Conservation (phyloP, 495 filamentous ascomycete genomes). For the Neurospora sp. region DNA sequence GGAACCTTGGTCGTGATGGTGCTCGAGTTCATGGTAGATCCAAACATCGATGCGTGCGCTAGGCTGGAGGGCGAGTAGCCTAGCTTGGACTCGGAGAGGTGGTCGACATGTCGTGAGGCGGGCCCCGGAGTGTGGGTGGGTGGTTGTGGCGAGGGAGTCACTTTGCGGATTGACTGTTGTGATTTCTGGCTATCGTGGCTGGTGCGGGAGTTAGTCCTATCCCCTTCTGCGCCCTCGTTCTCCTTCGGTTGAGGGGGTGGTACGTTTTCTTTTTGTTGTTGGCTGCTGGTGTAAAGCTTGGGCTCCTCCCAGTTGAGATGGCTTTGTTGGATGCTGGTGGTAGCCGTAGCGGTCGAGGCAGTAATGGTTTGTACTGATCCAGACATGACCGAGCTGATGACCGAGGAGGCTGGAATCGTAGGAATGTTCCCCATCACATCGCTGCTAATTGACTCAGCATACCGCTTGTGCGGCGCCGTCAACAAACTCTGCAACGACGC, state of each 20-base stretch:
- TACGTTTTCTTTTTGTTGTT: background rate
- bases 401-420: background rate
- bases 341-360: background rate
- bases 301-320: background rate
- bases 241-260: conserved; percentile 7
- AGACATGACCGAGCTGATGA: background rate
- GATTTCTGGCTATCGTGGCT: conserved; percentile 36
- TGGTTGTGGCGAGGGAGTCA: background rate
- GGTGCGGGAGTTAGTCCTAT: background rate
- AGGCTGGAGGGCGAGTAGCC: conserved; percentile 8
- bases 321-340: background rate
- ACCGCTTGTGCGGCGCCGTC: background rate
- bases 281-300: background rate
- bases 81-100: background rate
- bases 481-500: background rate
- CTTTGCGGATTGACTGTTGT: conserved; percentile 36
- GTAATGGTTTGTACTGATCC: background rate
- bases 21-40: conserved; percentile 28
- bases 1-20: conserved; percentile 40
- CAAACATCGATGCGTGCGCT: conserved; percentile 28
- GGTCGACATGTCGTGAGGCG: background rate
- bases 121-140: background rate
- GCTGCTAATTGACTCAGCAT: background rate
- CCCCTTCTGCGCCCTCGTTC: conserved; percentile 7
- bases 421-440: background rate